Percentiles rank a stretch among this genome's conserved stretches.
These are phyloP conservation scores for Apophysomyces elegans DNA, from an alignment of 371 early-diverging fungal species.

Conservation along the genomic window DNA sequence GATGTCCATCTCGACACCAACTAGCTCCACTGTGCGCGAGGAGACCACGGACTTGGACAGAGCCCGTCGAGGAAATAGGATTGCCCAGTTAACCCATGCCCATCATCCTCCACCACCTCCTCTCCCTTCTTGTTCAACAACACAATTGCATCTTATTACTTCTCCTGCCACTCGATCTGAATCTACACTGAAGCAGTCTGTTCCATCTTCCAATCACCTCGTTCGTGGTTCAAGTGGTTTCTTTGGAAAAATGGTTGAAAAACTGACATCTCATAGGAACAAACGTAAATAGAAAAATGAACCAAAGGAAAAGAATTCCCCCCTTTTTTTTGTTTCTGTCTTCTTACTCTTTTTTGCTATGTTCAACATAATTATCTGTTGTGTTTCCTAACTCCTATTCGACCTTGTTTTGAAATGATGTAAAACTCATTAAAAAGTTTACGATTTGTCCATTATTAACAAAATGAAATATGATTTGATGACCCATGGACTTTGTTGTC, in stretches of 20 bases:
- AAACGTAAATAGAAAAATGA: constrained; percentile 1
- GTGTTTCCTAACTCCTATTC: too few relatives aligned
- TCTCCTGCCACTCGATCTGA: background rate
- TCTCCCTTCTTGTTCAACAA: constrained; percentile 1
- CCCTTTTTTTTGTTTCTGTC: too few relatives aligned
- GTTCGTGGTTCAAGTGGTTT: constrained; percentile 20
- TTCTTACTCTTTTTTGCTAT: too few relatives aligned
- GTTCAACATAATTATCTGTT: too few relatives aligned
- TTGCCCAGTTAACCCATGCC: constrained; percentile 1
- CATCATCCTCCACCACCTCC: constrained; percentile 9
- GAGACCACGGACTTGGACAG: background rate
- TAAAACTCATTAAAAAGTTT: too few relatives aligned
- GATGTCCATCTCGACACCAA: background rate
- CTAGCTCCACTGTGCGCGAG: background rate
- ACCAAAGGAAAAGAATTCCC: background rate
- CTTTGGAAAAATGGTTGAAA: constrained; percentile 21
- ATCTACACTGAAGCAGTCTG: background rate
- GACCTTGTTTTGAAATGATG: too few relatives aligned
- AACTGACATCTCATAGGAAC: constrained; percentile 5
- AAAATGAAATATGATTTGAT: too few relatives aligned
- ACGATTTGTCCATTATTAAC: too few relatives aligned
- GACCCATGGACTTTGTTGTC: too few relatives aligned
- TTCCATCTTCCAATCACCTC: constrained; percentile 14
- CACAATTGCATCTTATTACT: background rate
- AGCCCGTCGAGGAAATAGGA: background rate